Evolutionary conservation across 306 rosid genomes (phyloP), one percentile per base, ranked within the genome.

Genomic region (Abrus precatorius): DNA sequence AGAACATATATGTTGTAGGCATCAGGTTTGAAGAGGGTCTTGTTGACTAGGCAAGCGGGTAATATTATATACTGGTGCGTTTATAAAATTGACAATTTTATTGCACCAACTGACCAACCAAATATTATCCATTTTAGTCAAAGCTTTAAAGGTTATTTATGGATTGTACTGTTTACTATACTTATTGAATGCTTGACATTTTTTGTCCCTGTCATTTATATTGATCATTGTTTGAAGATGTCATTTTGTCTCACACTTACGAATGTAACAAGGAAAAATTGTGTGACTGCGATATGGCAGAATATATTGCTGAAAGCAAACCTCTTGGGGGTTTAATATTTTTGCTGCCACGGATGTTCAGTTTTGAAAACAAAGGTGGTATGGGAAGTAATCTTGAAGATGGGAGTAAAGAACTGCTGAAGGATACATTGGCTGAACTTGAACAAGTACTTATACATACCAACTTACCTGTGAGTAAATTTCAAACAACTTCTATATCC

Each of bases 281-380:
- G 34, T 85, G 41, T 85, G 86, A 72, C 78, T 78, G 52, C 71
- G 6, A 20, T 78, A n/a, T 83, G 84, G 79, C 98, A 96, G 99
- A 92, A 59, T 96, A 92, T 74, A 93, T 96, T 71, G 83, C 85
- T 43, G 90, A 89, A 70, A 85, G 89, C 79, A 90, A 90, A 85
- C 97, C 97, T 80, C 78, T 96, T 47, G 99, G 97, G 68, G 99
- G 99, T 71, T 86, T 96, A 41, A 81, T 96, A 85, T 84, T 93
- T 84, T 82, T 96, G 86, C 92, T 96, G 77, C 99, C 99, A 76
- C 92, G 66, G 86, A 83, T 88, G 82, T 83, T 93, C 84, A 81
- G 80, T 74, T 78, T 69, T 49, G 92, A 85, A 67, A 84, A 80
- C 79, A 79, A 75, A 80, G 88, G 83, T 65, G 84, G 70, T 41